Evolutionary conservation across 2,329 filamentous ascomycete species (phyloP), one percentile per base, ranked within the genome.

Genomic region (Diaporthe vaccinii): DNA sequence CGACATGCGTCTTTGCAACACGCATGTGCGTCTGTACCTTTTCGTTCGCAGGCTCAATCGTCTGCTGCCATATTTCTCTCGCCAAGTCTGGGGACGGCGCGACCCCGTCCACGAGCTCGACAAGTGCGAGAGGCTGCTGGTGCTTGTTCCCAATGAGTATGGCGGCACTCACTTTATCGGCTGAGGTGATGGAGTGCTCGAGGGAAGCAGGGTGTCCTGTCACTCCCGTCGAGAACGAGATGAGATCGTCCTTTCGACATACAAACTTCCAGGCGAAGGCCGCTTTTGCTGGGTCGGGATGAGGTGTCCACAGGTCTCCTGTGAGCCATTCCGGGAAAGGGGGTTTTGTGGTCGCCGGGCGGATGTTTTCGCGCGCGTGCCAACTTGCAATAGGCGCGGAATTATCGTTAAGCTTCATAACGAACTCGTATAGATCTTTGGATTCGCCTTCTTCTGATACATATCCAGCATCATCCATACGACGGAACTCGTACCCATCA

Each of bases 221-320:
- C 41, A 79, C 75, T 61, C 77, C 78, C 1, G 77, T 75, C 2
- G 76, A 74, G 41, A 80, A 78, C 20, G 75, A 77, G 20, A 79
- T 77, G 6, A 82, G 75, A 44, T 80, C 80, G 49, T 82, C 81
- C 20, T 78, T 79, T 15, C 79, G 75, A 36, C 79, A 78, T 0
- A 73, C 74, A 25, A 79, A 80, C 34, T 76, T 77, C 78, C 78
- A 80, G 12, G 69, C 78, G 46, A 74, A 78, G 2, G 68, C 51
- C 2, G 77, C 76, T 75, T 78, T 78, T 12, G 62, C 72, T 14
- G 78, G 78, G 49, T 80, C 78, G 20, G 78, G 78, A 34, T 80
- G 79, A 10, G 78, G 78, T 25, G 76, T 76, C 79, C 79, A 80
- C 22, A 80, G 77, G 36, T 80, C 78, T 12, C 77, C 77, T n/a